Base-by-base conservation (phyloP, 441 rosid genomes). In the Populus hybrid region DNA sequence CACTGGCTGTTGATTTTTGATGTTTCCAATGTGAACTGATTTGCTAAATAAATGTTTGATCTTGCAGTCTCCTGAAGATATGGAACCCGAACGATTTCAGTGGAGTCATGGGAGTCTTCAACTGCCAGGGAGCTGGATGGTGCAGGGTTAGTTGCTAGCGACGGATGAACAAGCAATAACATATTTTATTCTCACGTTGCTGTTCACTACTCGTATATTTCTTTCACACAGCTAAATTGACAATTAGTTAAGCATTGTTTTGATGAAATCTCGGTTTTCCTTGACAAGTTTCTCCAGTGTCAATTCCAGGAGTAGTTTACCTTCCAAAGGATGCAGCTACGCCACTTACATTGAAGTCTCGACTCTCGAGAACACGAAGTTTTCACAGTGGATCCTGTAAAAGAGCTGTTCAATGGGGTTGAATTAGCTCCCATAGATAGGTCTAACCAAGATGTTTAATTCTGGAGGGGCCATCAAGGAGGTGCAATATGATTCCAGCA, bases 81-180 rank as follows among this genome's bases (percentile, higher is more conserved):
- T 93, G 97, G 94, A 88, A 89, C 80, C 72, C 87, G 85, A 89
- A 91, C 31, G 87, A 87, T 59, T 83, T 78, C 82, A 80, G 82
- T 11, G 92, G 94, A 28, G 89, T 89, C 28, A n/a, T 91, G 9
- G 93, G 93, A 1, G 84, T 87, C 28, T 89, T 88, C 85, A 91
- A 88, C 83, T 91, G 90, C 82, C 93, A 89, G 56, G 92, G 93
- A 79, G 93, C 90, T 6, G 91, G 90, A 56, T 93, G 94, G 98
- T 90, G 93, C 81, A 85, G 68, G 70, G 82, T 83, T 7, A 84
- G 90, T 89, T 28, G 86, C 91, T 20, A 79, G 63, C 66, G 85
- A 68, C 40, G 87, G 79, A 71, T 91, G 98, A 92, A 83, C 81
- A 3, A 91, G 94, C 3, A 90, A 90, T 74, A 74, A 86, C n/a